These are phyloP conservation scores for Blattamonas nauphoetae DNA, from an alignment of 78 protist species.

Conservation along the genomic window DNA sequence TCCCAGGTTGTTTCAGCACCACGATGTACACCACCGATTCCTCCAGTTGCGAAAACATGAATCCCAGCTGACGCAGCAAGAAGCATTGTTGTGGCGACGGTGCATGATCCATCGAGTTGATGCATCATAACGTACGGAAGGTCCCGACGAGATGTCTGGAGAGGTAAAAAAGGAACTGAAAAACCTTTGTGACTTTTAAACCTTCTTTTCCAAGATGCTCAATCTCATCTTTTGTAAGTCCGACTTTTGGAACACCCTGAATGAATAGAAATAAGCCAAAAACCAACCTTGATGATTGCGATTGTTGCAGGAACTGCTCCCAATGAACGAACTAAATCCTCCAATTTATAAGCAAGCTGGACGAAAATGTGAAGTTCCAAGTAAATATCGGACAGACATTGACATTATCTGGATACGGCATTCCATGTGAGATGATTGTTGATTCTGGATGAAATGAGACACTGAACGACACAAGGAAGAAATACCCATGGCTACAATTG, in stretches of 20 bases:
- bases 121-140: slow-evolving; percentile 50
- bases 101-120: slow-evolving; percentile 73
- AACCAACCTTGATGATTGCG: slow-evolving; percentile 40
- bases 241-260: slow-evolving; percentile 13
- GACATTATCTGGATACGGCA: not conserved
- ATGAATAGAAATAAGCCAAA: not conserved
- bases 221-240: not conserved
- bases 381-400: not conserved
- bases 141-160: slow-evolving; percentile 76
- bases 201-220: not conserved
- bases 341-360: slow-evolving; percentile 31
- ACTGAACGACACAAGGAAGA: not conserved
- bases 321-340: slow-evolving; percentile 44
- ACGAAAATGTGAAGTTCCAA: not conserved
- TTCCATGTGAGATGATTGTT: not conserved
- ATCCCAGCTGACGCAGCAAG: slow-evolving; percentile 46
- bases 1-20: slow-evolving; percentile 64
- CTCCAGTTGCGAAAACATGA: slow-evolving; percentile 85
- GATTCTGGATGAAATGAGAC: not conserved
- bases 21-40: slow-evolving; percentile 89
- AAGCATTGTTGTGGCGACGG: slow-evolving; percentile 87
- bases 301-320: slow-evolving; percentile 97
- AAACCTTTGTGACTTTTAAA: not conserved
- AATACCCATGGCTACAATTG: not conserved
- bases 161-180: not conserved